A percentile compares a stretch with the other conserved stretches of the same genome.
Evolutionary conservation across 1,284 basidiomycete genomes (phyloP).

Genomic region (Moesziomyces sp.): DNA sequence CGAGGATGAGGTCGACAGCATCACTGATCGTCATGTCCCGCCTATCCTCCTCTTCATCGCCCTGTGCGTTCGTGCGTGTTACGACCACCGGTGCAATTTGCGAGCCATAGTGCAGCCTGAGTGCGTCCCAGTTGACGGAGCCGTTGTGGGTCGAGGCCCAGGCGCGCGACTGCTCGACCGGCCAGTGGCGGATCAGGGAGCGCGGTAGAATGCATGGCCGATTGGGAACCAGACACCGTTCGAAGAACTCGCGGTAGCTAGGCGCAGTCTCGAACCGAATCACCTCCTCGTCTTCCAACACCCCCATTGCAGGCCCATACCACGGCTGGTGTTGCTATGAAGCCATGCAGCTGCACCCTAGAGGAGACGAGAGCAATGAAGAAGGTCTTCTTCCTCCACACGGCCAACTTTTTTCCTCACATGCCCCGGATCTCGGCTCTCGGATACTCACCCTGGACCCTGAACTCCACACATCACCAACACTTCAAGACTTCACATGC

Average conservation of each 20-base stretch:
- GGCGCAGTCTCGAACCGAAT: conserved; percentile 23
- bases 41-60: conserved; percentile 13
- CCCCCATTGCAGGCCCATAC: not conserved
- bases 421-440: conserved; percentile 10
- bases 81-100: conserved; percentile 46
- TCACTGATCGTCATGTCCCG: conserved; percentile 35
- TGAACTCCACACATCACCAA: too few species aligned
- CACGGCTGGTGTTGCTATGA: too few species aligned
- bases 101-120: conserved; percentile 26
- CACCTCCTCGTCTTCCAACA: conserved; percentile 1
- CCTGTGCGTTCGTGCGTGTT: not conserved
- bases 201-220: conserved; percentile 50
- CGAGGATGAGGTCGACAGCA: conserved; percentile 33
- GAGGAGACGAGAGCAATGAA: not conserved
- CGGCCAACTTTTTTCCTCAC: conserved; percentile 2
- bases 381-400: conserved; percentile 4
- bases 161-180: conserved; percentile 1
- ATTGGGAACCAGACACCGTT: conserved; percentile 41
- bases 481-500: too few species aligned
- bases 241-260: conserved; percentile 43
- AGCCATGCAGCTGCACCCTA: too few species aligned
- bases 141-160: not conserved
- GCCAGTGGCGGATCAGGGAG: conserved; percentile 29
- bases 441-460: not conserved
- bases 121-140: conserved; percentile 30